A percentile compares a stretch with the other conserved stretches of the same genome.
Conservation (phyloP, 495 filamentous ascomycete species). For the Penicillium bialowiezense region DNA sequence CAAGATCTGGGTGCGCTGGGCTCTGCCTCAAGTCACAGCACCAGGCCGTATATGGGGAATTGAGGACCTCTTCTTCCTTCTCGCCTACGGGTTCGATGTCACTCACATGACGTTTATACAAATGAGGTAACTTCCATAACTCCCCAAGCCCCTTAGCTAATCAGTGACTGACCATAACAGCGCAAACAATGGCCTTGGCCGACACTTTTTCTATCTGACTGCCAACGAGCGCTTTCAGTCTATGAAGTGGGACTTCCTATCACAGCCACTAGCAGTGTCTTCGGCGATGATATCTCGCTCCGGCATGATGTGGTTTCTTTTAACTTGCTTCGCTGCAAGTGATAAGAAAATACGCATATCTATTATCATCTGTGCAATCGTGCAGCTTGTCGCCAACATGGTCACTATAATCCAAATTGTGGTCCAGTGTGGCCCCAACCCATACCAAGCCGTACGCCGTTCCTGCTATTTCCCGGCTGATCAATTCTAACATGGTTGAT, state of each 20-base stretch:
- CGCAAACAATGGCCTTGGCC: conserved; percentile 31
- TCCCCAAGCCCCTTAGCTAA: background rate
- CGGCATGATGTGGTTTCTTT: conserved; percentile 40
- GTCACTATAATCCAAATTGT: conserved; percentile 35
- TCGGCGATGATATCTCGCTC: conserved; percentile 41
- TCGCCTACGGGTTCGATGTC: conserved; percentile 30
- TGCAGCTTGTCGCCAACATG: conserved; percentile 34
- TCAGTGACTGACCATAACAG: conserved; percentile 13
- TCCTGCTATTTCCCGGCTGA: background rate
- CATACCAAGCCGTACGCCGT: conserved; percentile 26
- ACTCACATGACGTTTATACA: conserved; percentile 33
- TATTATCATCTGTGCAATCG: conserved; percentile 29
- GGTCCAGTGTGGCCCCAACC: conserved; percentile 37
- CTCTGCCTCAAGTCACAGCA: conserved; percentile 31
- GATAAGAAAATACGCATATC: conserved; percentile 26
- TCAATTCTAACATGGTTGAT: conserved; percentile 1
- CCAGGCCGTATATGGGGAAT: conserved; percentile 33
- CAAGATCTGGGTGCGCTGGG: conserved; percentile 36
- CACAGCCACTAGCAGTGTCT: conserved; percentile 42
- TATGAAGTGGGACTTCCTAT: conserved; percentile 34
- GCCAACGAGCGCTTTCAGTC: conserved; percentile 15
- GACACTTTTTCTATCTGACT: conserved; percentile 29
- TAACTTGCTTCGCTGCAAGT: conserved; percentile 34
- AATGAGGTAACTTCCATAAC: conserved; percentile 18
- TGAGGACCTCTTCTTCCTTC: conserved; percentile 33